Percentiles rank a stretch among this genome's conserved stretches.
These are phyloP conservation scores for Xerocomellus chrysenteron DNA, from an alignment of 768 basidiomycete genomes.

Conservation along the genomic window DNA sequence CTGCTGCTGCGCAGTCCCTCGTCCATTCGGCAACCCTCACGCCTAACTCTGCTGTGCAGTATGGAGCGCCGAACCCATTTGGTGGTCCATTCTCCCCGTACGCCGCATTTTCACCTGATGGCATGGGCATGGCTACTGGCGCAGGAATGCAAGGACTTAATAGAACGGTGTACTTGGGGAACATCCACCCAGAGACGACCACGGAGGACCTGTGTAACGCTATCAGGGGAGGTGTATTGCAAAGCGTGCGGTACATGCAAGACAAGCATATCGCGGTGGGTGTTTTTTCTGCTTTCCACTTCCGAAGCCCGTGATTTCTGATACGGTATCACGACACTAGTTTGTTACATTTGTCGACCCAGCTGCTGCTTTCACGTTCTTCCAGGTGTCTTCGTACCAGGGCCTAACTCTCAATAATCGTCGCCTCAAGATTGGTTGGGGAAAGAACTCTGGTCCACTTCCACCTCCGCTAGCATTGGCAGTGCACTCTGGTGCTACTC, in stretches of 20 bases:
- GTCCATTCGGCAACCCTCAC: slow-evolving; percentile 49
- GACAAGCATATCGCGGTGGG: slow-evolving; percentile 96
- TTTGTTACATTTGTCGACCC: slow-evolving; percentile 97
- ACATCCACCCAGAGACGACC: slow-evolving; percentile 94
- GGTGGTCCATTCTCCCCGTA: slow-evolving; percentile 46
- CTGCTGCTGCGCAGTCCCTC: slow-evolving; percentile 76
- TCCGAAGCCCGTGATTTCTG: not conserved
- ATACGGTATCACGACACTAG: slow-evolving; percentile 35
- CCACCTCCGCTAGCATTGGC: slow-evolving; percentile 82
- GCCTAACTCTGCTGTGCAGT: slow-evolving; percentile 30
- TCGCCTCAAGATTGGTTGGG: slow-evolving; percentile 96
- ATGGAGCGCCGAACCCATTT: slow-evolving; percentile 32
- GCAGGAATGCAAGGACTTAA: slow-evolving; percentile 62
- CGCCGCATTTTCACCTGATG: slow-evolving; percentile 48
- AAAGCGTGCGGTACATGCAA: slow-evolving; percentile 92
- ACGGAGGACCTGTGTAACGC: slow-evolving; percentile 96
- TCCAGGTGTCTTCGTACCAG: slow-evolving; percentile 86
- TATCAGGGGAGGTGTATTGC: slow-evolving; percentile 93
- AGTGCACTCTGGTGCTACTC: slow-evolving; percentile 88
- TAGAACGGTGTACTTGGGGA: slow-evolving; percentile 92
- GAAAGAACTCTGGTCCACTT: slow-evolving; percentile 90
- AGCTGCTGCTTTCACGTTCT: slow-evolving; percentile 90
- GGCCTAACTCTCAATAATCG: slow-evolving; percentile 92
- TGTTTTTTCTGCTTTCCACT: slow-evolving; percentile 17
- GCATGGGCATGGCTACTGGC: slow-evolving; percentile 31